phyloP scores from a whole-genome alignment of 169 alveolate genomes.

The Babesia bovis region DNA sequence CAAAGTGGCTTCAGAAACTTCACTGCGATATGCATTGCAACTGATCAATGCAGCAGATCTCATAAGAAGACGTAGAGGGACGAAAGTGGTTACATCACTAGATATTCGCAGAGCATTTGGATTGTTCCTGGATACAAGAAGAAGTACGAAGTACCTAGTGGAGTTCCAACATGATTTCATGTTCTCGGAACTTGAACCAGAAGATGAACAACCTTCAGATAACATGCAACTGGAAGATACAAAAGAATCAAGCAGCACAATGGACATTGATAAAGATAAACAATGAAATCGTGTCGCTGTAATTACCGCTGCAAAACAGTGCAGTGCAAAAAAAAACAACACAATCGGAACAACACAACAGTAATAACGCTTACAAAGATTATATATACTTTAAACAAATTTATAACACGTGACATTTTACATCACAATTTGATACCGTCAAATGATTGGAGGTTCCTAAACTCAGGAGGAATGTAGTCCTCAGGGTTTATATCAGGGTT shows the following conservation, averaged over 20 bases:
- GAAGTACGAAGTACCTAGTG: conserved; percentile 92
- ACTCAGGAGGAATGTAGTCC: conserved; percentile 85
- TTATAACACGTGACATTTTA: too few species aligned
- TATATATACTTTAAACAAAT: too few species aligned
- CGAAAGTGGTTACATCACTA: conserved; percentile 86
- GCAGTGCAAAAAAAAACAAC: too few species aligned
- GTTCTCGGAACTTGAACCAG: conserved; percentile 79
- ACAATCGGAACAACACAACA: too few species aligned
- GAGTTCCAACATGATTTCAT: conserved; percentile 89
- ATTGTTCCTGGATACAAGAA: conserved; percentile 94
- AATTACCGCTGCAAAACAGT: too few species aligned
- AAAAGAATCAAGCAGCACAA: too few species aligned
- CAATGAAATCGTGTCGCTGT: too few species aligned
- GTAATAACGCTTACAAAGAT: too few species aligned
- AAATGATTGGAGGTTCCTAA: conserved; percentile 67
- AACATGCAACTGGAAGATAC: too few species aligned
- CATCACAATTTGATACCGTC: conserved; percentile 32
- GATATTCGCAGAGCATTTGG: conserved; percentile 94
- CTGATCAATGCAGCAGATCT: conserved; percentile 88
- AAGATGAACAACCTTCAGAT: background rate
- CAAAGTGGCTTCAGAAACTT: conserved; percentile 92
- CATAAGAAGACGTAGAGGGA: conserved; percentile 86
- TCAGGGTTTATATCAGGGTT: conserved; percentile 80
- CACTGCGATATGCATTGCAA: conserved; percentile 93
- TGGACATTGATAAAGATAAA: too few species aligned